Conservation (phyloP, 176 grass and related monocot genomes). For the Eleusine coracana region DNA sequence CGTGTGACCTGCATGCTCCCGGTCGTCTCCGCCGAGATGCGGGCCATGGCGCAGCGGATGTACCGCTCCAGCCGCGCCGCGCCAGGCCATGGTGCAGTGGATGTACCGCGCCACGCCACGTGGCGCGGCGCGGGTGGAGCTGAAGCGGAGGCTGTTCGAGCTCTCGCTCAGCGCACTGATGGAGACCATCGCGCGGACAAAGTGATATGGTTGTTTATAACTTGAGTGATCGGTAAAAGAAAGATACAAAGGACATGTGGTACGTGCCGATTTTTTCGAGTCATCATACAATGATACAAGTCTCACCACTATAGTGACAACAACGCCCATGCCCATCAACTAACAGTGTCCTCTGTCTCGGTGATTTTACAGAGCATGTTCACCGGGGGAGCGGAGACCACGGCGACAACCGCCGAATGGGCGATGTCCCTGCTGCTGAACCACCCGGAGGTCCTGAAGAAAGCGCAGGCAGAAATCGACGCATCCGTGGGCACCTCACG, state of each 20-base stretch:
- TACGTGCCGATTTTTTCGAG: too few species aligned
- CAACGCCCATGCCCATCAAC: background rate
- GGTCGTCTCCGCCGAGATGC: slow-evolving; percentile 33
- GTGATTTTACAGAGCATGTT: slow-evolving; percentile 38
- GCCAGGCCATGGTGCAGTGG: slow-evolving; percentile 21
- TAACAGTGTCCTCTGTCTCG: background rate
- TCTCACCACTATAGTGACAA: too few species aligned
- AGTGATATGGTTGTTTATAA: too few species aligned
- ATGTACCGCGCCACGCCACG: slow-evolving; percentile 12
- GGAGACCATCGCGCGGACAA: slow-evolving; percentile 49
- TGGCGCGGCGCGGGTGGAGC: slow-evolving; percentile 28
- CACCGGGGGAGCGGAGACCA: slow-evolving; percentile 41
- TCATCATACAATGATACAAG: too few species aligned
- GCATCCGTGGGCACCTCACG: slow-evolving; percentile 17
- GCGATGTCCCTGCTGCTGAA: slow-evolving; percentile 67
- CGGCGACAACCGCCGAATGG: slow-evolving; percentile 50
- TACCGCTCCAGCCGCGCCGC: background rate
- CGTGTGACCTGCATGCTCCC: slow-evolving; percentile 36
- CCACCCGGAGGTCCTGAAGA: slow-evolving; percentile 40
- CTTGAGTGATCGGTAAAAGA: too few species aligned
- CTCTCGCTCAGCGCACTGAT: slow-evolving; percentile 53
- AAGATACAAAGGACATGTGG: too few species aligned
- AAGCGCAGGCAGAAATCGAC: slow-evolving; percentile 39
- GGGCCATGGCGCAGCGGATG: slow-evolving; percentile 41
- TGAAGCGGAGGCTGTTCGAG: slow-evolving; percentile 63